These are phyloP conservation scores for Massarina eburnea DNA, from an alignment of 2,329 filamentous ascomycete genomes.

Conservation along the genomic window DNA sequence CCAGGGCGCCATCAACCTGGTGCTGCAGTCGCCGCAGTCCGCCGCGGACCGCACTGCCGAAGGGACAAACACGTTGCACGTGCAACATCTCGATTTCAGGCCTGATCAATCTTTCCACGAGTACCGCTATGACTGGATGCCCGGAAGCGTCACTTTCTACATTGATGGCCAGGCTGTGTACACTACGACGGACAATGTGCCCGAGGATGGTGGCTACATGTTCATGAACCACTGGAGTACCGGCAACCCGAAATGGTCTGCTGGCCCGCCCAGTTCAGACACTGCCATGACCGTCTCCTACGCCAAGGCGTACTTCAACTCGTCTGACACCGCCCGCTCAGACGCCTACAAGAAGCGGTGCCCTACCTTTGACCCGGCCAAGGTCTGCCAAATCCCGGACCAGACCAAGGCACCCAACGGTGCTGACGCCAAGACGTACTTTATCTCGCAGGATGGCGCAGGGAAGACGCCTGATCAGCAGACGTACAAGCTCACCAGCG, in stretches of 20 bases:
- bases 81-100: conserved; percentile 64
- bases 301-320: conserved; percentile 80
- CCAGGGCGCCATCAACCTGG: conserved; percentile 68
- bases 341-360: conserved; percentile 36
- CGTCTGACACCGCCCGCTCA: conserved; percentile 48
- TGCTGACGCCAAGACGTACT: conserved; percentile 37
- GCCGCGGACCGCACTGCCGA: conserved; percentile 64
- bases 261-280: conserved; percentile 66
- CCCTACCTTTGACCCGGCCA: conserved; percentile 25
- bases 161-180: conserved; percentile 63
- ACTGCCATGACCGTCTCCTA: conserved; percentile 67
- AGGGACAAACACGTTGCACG: conserved; percentile 59
- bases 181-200: conserved; percentile 60
- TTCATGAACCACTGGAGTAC: conserved; percentile 79
- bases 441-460: conserved; percentile 32
- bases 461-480: conserved; percentile 34
- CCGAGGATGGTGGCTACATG: conserved; percentile 63
- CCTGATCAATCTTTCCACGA: conserved; percentile 70
- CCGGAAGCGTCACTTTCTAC: conserved; percentile 66
- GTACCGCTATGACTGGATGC: conserved; percentile 76
- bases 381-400: conserved; percentile 38
- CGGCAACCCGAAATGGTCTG: conserved; percentile 70
- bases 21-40: conserved; percentile 69
- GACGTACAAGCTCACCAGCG: conserved; percentile 19
- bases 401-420: conserved; percentile 34